phyloP scores from a whole-genome alignment of 1,284 basidiomycete genomes.

The Ceratobasidium sp. region DNA sequence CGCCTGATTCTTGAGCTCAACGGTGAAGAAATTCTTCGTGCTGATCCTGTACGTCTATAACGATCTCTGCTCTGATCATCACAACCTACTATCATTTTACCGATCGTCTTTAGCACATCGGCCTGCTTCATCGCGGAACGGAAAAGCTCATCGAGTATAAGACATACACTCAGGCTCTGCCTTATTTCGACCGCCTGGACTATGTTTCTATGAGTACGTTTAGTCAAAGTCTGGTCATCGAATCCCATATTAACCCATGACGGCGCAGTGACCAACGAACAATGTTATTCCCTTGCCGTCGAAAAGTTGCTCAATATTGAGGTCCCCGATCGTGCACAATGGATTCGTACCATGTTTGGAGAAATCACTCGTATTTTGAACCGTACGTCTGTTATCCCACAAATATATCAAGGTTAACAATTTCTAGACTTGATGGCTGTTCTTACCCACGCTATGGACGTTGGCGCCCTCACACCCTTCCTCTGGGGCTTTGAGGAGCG shows the following conservation, averaged over 20 bases:
- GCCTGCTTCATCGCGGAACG: conserved; percentile 95
- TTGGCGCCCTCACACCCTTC: conserved; percentile 98
- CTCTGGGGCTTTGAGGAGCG: conserved; percentile 99
- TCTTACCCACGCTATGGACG: conserved; percentile 95
- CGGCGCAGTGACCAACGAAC: conserved; percentile 89
- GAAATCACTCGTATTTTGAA: conserved; percentile 97
- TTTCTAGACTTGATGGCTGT: conserved; percentile 92
- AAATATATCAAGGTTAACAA: conserved; percentile 15
- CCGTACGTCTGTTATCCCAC: conserved; percentile 63
- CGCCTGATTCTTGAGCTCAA: conserved; percentile 98
- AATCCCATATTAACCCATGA: conserved; percentile 5
- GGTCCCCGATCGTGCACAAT: conserved; percentile 98
- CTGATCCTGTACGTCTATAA: conserved; percentile 76
- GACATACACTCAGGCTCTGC: conserved; percentile 97
- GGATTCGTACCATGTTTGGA: conserved; percentile 97
- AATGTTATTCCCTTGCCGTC: conserved; percentile 96
- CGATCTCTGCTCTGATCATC: conserved; percentile 2
- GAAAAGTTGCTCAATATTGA: conserved; percentile 99
- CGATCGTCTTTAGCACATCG: conserved; percentile 77
- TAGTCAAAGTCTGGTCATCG: not conserved
- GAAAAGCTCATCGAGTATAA: conserved; percentile 99
- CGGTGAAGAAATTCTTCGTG: conserved; percentile 92
- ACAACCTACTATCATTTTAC: conserved; percentile 45
- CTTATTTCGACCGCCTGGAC: conserved; percentile 99
- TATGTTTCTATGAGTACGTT: conserved; percentile 97